A percentile compares a stretch with the other conserved stretches of the same genome.
These are phyloP conservation scores for Aspergillus japonicus DNA, from an alignment of 2,329 filamentous ascomycete species.

Conservation along the genomic window DNA sequence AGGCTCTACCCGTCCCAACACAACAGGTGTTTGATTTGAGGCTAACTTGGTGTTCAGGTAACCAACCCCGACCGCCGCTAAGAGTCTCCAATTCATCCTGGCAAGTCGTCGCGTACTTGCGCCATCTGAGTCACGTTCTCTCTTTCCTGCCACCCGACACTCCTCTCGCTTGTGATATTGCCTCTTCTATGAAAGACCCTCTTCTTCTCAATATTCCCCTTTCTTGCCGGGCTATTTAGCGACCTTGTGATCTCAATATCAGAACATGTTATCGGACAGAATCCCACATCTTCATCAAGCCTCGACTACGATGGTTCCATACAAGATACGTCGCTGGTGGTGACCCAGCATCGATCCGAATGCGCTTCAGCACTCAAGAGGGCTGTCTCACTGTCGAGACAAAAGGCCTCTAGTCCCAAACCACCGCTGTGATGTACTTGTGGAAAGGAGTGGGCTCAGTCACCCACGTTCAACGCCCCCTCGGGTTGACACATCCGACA, in stretches of 20 bases:
- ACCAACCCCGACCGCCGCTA: constrained; percentile 35
- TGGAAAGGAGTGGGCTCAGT: background rate
- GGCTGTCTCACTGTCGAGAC: background rate
- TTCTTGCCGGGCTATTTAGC: constrained; percentile 26
- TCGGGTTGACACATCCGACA: constrained; percentile 8
- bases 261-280: constrained; percentile 13
- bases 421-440: background rate
- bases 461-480: background rate
- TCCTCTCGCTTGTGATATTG: constrained; percentile 14
- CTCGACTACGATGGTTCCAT: constrained; percentile 4
- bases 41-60: constrained; percentile 20
- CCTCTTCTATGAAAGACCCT: constrained; percentile 1
- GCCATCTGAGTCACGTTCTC: constrained; percentile 17
- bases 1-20: constrained; percentile 22
- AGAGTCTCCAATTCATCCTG: constrained; percentile 5
- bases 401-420: background rate
- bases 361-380: background rate
- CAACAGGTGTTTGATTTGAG: too few relatives aligned
- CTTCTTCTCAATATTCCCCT: constrained; percentile 12
- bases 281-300: constrained; percentile 1
- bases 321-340: background rate
- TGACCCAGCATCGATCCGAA: background rate
- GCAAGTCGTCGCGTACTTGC: constrained; percentile 14
- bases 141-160: constrained; percentile 9
- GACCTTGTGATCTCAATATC: constrained; percentile 32